Evolutionary conservation across 176 grass and related monocot genomes (phyloP).

Genomic region (Musa beccarii): DNA sequence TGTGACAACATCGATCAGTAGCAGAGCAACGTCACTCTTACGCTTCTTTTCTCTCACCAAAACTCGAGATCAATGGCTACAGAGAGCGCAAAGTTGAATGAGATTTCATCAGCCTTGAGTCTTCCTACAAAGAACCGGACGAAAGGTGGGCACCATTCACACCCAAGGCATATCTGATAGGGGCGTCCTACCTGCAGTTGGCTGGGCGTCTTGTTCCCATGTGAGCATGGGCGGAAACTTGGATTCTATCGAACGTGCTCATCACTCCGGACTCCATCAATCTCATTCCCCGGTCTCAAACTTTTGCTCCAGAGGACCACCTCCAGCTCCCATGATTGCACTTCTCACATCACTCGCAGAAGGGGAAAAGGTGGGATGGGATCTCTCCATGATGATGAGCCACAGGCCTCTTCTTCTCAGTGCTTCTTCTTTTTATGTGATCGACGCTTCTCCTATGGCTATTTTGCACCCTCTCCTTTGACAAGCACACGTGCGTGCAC

Average conservation of each 20-base stretch:
- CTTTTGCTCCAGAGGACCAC: not conserved
- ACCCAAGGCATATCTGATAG: not conserved
- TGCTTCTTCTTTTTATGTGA: not conserved
- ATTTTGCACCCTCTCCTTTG: not conserved
- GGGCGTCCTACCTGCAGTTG: not conserved
- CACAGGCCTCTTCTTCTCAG: not conserved
- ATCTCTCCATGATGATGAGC: not conserved
- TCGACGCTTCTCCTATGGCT: not conserved
- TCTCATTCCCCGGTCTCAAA: not conserved
- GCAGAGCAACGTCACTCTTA: no score
- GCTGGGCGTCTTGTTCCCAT: conserved; percentile 5
- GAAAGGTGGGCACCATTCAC: not conserved
- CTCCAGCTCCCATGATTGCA: not conserved
- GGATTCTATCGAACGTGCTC: not conserved
- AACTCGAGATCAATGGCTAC: no score
- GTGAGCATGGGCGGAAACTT: not conserved
- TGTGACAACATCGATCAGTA: no score
- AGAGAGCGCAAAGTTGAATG: no score
- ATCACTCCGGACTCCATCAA: not conserved
- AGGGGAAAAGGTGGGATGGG: not conserved
- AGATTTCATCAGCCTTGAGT: no score
- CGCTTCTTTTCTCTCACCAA: no score
- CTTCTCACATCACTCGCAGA: not conserved
- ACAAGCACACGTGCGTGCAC: not conserved
- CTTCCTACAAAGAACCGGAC: not conserved